These are phyloP conservation scores for Phialophora macrospora DNA, from an alignment of 2,329 filamentous ascomycete genomes.

Conservation along the genomic window DNA sequence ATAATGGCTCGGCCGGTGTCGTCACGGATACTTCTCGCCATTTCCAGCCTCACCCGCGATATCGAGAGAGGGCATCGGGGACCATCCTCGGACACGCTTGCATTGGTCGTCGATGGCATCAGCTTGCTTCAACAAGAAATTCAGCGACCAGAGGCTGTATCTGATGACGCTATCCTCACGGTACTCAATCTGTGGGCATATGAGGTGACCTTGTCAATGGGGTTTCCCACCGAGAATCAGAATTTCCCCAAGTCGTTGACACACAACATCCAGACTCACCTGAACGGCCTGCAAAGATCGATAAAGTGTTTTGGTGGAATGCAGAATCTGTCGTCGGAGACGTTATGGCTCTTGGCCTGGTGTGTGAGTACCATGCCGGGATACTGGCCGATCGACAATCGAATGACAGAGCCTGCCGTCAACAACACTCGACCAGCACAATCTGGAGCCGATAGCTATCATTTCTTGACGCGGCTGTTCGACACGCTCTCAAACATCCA, in stretches of 20 bases:
- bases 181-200: slow-evolving; percentile 23
- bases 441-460: background rate
- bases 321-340: slow-evolving; percentile 17
- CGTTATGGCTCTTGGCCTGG: slow-evolving; percentile 25
- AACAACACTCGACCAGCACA: background rate
- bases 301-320: slow-evolving; percentile 19
- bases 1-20: slow-evolving; percentile 8
- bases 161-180: slow-evolving; percentile 20
- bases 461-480: slow-evolving; percentile 12
- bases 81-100: slow-evolving; percentile 17
- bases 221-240: background rate
- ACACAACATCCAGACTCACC: slow-evolving; percentile 21
- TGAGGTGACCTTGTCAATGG: slow-evolving; percentile 21
- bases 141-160: slow-evolving; percentile 9
- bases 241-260: slow-evolving; percentile 1
- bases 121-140: slow-evolving; percentile 21
- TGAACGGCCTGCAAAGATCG: slow-evolving; percentile 20
- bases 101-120: slow-evolving; percentile 20
- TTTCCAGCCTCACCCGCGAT: slow-evolving; percentile 19
- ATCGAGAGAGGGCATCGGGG: slow-evolving; percentile 15
- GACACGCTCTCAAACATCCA: slow-evolving; percentile 22
- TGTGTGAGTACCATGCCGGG: slow-evolving; percentile 25
- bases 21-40: slow-evolving; percentile 20
- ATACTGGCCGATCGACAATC: slow-evolving; percentile 23
- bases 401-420: slow-evolving; percentile 10